Base-by-base conservation (phyloP, 306 rosid genomes). In the Cicer yamashitae region DNA sequence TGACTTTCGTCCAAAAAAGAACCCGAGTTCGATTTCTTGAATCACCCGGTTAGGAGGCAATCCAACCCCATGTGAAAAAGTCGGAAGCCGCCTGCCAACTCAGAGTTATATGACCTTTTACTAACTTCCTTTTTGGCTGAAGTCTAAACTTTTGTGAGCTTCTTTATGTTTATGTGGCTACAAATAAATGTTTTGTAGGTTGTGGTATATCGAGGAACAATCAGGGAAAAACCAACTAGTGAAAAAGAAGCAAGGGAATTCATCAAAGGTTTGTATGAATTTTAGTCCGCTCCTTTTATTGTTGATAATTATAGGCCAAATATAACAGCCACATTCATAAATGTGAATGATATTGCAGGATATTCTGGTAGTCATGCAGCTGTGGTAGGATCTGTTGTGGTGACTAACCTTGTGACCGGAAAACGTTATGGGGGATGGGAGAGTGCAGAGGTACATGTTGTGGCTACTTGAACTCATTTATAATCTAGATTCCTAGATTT, bases 281-380 rank as follows among this genome's bases (percentile, higher is more conserved):
- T 79, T 58, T 38, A 54, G 70, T 53, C 38, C 52, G 25, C 12
- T 69, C 40, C 40, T 75, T 65, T 78, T 84, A 20, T 74, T 56
- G 22, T 64, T 77, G 25, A 17, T 18, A 30, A 60, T 30, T 37
- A 46, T 13, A 8, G 13, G 58, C 10, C 10, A 46, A 59, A 77
- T 74, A 48, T 64, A 41, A 5, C 30, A 53, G 64, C 63, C 71
- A 52, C 22, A 68, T 60, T 84, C 82, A 65, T 51, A 40, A 79
- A 62, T 59, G 62, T 37, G 74, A 77, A 25, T 39, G 72, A 65
- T 43, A 51, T 38, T 84, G 83, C 91, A 94, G 98, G 96, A 77
- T 91, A 94, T 72, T 94, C 98, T 41, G 96, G 96, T 30, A 84
- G 91, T 74, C 93, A 86, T 67, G 97, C 96, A 18, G 88, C 84